Evolutionary conservation across 169 alveolate genomes (phyloP), one percentile per base, ranked within the genome.

Genomic region (Babesia bovis): DNA sequence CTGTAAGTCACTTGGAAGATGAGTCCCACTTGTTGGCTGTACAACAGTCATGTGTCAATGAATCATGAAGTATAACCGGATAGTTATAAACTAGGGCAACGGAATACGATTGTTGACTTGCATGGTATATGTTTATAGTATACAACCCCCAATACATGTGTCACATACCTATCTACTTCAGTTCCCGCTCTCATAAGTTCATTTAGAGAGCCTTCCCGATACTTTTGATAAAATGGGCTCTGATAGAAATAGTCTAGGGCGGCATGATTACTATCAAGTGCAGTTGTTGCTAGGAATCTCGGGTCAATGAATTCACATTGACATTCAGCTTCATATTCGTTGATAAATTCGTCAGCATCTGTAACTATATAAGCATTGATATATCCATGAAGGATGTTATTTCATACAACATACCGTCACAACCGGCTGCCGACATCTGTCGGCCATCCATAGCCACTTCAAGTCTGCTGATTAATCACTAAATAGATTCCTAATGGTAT

Each of bases 221-320:
- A 66, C 36, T 61, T 81, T 19, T 60, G 77, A 58, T 81, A 81
- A 36, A 81, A 81, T 2, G 88, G 88, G 71, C 88, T 81, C 33
- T 59, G 65, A 36, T 81, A 81, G 75, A 81, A 81, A 32, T 81
- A 78, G 47, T 78, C 87, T 26, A 78, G 52, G n/a, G 87, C 87
- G 3, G 87, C 70, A n/a, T 78, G 76, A 17, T 78, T 82, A 21
- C 75, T 68, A 41, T 78, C 87, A 44, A 78, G 63, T 9, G 82
- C 65, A 26, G 33, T 56, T 26, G 33, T 30, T 28, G 87, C 58
- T 5, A 78, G 65, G 60, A 58, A 78, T 41, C 74, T 21, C 5
- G 87, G 83, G 65, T 78, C 87, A 15, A 78, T 13, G 36, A 78
- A 78, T 28, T 78, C 87, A 51, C 72, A 65, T 45, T 68, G 55